Conservation (phyloP, 2,329 filamentous ascomycete genomes). For the Xylaria sp. region DNA sequence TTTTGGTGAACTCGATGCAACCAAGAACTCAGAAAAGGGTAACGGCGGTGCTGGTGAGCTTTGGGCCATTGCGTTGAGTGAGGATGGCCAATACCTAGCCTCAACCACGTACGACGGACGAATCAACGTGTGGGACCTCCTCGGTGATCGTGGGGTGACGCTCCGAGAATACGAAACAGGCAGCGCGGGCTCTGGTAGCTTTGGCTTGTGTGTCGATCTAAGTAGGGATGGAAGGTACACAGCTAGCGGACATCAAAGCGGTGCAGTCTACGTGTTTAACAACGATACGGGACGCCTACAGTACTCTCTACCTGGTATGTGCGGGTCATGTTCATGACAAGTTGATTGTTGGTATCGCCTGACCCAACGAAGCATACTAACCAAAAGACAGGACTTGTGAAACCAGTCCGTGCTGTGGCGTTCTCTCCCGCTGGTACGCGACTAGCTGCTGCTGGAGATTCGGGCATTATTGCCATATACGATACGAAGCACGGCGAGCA, state of each 20-base stretch:
- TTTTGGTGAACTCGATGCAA: conserved; percentile 56
- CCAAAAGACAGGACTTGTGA: conserved; percentile 73
- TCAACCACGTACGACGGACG: conserved; percentile 87
- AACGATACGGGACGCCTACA: conserved; percentile 87
- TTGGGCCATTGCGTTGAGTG: conserved; percentile 89
- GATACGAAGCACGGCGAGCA: conserved; percentile 93
- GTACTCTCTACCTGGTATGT: conserved; percentile 82
- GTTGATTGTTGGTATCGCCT: neutral
- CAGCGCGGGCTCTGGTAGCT: conserved; percentile 77
- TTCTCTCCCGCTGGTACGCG: conserved; percentile 89
- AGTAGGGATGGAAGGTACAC: conserved; percentile 83
- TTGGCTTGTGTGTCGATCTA: conserved; percentile 88
- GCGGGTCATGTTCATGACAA: neutral
- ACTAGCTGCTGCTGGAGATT: conserved; percentile 89
- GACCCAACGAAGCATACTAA: conserved; percentile 30
- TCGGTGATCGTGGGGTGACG: conserved; percentile 65
- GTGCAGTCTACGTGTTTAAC: conserved; percentile 92
- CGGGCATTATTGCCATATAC: conserved; percentile 88
- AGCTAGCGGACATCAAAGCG: conserved; percentile 92
- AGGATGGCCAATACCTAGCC: conserved; percentile 86
- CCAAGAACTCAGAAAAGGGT: conserved; percentile 46
- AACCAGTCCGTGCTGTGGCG: conserved; percentile 83
- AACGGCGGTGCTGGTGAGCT: conserved; percentile 70
- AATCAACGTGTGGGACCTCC: conserved; percentile 86
- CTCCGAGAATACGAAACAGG: conserved; percentile 86